phyloP scores from a whole-genome alignment of 2,329 filamentous ascomycete genomes.

The Pseudocercospora musae region DNA sequence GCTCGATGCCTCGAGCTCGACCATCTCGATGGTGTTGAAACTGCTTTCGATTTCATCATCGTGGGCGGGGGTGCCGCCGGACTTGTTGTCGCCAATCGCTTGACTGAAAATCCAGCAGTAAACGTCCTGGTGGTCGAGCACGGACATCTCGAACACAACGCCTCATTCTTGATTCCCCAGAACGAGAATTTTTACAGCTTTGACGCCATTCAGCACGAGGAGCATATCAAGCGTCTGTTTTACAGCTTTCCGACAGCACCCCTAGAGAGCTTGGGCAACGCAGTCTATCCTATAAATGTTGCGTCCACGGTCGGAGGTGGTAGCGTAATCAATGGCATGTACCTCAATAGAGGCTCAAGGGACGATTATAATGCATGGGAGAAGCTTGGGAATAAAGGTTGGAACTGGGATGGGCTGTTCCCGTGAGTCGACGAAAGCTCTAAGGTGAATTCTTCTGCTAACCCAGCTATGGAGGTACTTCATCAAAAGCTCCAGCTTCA shows the following conservation, averaged over 20 bases:
- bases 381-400: slow-evolving; percentile 55
- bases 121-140: slow-evolving; percentile 34
- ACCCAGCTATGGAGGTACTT: neutral
- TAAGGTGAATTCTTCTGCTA: slow-evolving; percentile 18
- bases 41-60: slow-evolving; percentile 26
- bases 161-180: neutral
- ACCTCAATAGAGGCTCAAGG: slow-evolving; percentile 41
- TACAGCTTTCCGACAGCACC: neutral
- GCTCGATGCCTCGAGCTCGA: no score
- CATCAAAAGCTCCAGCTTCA: no score
- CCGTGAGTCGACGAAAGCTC: slow-evolving; percentile 35
- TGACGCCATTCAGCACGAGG: neutral
- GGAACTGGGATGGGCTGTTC: slow-evolving; percentile 53
- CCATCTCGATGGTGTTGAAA: no score
- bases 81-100: slow-evolving; percentile 27
- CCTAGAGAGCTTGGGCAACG: slow-evolving; percentile 31
- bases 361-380: slow-evolving; percentile 58
- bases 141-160: slow-evolving; percentile 21
- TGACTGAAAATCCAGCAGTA: slow-evolving; percentile 28
- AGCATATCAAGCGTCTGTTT: neutral
- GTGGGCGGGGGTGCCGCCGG: slow-evolving; percentile 32
- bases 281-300: no score
- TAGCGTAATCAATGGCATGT: slow-evolving; percentile 35
- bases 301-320: slow-evolving; percentile 21
- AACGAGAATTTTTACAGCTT: neutral